Conservation (phyloP, 2,329 filamentous ascomycete species). For the Acarospora socialis region DNA sequence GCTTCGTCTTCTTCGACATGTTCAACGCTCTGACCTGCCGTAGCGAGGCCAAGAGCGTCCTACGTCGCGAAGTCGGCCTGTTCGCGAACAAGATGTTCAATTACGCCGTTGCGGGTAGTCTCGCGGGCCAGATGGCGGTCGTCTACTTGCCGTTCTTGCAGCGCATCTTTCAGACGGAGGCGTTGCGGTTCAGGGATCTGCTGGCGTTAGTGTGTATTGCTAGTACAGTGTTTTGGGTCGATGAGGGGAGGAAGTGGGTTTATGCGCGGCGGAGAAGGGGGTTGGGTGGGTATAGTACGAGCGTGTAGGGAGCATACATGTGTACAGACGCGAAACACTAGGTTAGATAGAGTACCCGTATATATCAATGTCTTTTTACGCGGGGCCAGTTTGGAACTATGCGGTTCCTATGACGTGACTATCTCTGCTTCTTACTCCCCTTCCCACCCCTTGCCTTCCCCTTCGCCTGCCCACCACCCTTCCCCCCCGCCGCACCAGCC, state of each 20-base stretch:
- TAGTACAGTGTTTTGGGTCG: conserved; percentile 88
- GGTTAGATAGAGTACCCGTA: too few relatives aligned
- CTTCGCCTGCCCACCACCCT: background rate
- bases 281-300: conserved; percentile 51
- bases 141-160: conserved; percentile 93
- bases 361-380: too few relatives aligned
- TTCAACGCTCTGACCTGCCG: conserved; percentile 94
- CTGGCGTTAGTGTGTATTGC: conserved; percentile 58
- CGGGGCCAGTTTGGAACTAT: too few relatives aligned
- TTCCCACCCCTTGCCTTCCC: background rate
- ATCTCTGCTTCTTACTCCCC: background rate
- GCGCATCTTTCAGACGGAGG: conserved; percentile 90
- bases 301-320: conserved; percentile 38
- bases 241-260: conserved; percentile 74
- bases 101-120: conserved; percentile 74
- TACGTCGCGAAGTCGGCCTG: conserved; percentile 70
- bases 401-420: too few relatives aligned
- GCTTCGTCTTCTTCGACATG: conserved; percentile 99
- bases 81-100: conserved; percentile 91
- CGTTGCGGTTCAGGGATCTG: conserved; percentile 59
- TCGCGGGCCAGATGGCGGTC: conserved; percentile 76
- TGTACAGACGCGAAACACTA: too few relatives aligned
- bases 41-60: conserved; percentile 75
- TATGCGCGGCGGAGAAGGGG: conserved; percentile 38
- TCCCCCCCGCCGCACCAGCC: background rate